Evolutionary conservation across 2,329 filamentous ascomycete genomes (phyloP).

Genomic region (Ramularia endophylla): DNA sequence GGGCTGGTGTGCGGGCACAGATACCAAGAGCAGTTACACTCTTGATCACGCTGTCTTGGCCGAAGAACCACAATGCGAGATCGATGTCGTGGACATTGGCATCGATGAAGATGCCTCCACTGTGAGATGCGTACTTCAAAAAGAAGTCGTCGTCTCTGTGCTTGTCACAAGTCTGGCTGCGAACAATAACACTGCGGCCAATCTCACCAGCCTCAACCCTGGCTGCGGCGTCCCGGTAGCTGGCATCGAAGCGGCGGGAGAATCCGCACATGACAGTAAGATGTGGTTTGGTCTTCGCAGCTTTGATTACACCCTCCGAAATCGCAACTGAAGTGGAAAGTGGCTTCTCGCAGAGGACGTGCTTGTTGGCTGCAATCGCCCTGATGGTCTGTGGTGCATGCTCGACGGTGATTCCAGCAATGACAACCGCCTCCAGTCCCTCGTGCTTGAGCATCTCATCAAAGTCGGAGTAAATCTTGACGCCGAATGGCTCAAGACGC

Average conservation of each 20-base stretch:
- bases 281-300: conserved; percentile 49
- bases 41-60: conserved; percentile 49
- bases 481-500: conserved; percentile 47
- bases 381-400: conserved; percentile 54
- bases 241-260: conserved; percentile 60
- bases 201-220: conserved; percentile 51
- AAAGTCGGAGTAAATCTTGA: conserved; percentile 49
- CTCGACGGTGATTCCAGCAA: conserved; percentile 50
- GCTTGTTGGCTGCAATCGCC: conserved; percentile 49
- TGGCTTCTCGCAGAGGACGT: conserved; percentile 57
- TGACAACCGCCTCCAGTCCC: conserved; percentile 50
- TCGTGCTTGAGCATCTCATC: conserved; percentile 53
- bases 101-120: conserved; percentile 65
- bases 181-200: conserved; percentile 55
- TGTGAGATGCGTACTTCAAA: conserved; percentile 59
- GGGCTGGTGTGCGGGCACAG: conserved; percentile 53
- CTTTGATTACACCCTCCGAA: conserved; percentile 54
- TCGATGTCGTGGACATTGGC: conserved; percentile 67
- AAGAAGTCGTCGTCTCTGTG: conserved; percentile 62
- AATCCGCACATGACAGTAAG: conserved; percentile 64
- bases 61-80: conserved; percentile 59
- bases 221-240: conserved; percentile 55
- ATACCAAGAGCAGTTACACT: conserved; percentile 52
- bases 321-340: conserved; percentile 54
- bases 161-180: conserved; percentile 63